phyloP scores from a whole-genome alignment of 257 asterid genomes.

The Echites panduratus region DNA sequence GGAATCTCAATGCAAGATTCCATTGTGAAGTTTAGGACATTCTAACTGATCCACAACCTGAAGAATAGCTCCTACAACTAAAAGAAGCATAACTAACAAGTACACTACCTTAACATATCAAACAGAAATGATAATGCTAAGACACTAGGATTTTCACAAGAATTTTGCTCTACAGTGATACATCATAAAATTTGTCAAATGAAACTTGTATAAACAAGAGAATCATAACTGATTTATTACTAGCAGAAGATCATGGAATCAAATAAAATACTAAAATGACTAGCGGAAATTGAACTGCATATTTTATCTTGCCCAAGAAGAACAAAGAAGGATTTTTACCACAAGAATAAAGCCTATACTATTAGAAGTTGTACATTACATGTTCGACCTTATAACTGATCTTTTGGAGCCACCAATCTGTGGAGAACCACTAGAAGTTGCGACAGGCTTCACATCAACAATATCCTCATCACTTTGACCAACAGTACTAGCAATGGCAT shows the following conservation, averaged over 20 bases:
- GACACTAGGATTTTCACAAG: not conserved
- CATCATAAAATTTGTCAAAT: not conserved
- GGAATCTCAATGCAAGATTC: not conserved
- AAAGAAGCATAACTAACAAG: not conserved
- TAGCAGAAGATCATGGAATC: not conserved
- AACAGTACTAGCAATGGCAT: constrained; percentile 36
- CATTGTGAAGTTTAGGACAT: not conserved
- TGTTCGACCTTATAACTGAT: constrained; percentile 72
- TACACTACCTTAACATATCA: not conserved
- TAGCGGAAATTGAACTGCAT: not conserved
- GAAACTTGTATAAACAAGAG: not conserved
- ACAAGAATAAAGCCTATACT: not conserved
- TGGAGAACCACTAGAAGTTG: constrained; percentile 70
- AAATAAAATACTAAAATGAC: not conserved
- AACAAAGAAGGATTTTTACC: not conserved
- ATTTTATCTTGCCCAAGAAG: not conserved
- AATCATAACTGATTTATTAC: not conserved
- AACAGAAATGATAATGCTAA: not conserved
- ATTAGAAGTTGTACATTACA: not conserved
- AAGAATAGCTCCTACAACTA: not conserved
- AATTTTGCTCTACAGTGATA: no score
- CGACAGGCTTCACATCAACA: constrained; percentile 44
- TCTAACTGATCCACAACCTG: not conserved
- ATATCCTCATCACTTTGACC: constrained; percentile 71
- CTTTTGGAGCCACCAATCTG: constrained; percentile 64